Evolutionary conservation across 371 early-diverging fungal genomes (phyloP).

Genomic region (Circinella minor): DNA sequence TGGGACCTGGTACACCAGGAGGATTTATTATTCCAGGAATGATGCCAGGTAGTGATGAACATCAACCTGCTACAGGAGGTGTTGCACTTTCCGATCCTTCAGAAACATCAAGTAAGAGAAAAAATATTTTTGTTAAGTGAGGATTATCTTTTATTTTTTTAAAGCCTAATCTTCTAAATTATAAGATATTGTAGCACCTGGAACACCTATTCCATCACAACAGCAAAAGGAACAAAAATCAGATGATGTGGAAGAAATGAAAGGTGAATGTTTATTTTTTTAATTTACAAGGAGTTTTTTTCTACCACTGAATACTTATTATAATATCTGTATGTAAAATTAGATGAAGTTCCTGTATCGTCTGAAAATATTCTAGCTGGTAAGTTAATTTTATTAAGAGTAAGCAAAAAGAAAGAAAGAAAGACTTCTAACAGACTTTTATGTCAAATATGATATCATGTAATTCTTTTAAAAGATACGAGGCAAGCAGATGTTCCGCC

Average conservation of each 20-base stretch:
- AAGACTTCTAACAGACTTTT: too few species aligned
- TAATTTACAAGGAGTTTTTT: background rate
- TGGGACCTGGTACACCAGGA: background rate
- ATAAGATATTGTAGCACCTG: background rate
- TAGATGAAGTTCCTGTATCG: background rate
- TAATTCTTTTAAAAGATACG: background rate
- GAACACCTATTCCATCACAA: constrained; percentile 1
- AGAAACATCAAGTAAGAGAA: background rate
- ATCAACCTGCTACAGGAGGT: background rate
- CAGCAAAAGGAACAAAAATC: background rate
- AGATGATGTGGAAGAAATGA: background rate
- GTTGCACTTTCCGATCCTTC: background rate
- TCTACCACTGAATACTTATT: background rate
- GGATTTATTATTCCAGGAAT: constrained; percentile 20
- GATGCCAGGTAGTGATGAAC: background rate
- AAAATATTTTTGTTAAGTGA: background rate
- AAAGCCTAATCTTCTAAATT: too few species aligned
- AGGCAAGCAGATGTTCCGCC: background rate
- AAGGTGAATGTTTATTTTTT: background rate
- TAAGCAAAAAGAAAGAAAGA: background rate
- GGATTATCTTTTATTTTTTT: background rate
- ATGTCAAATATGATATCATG: too few species aligned
- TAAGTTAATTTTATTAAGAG: background rate
- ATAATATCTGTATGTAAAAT: too few species aligned
- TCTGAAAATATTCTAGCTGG: background rate